Base-by-base conservation (phyloP, 2,329 filamentous ascomycete species). In the Tricladium varicosporioides region DNA sequence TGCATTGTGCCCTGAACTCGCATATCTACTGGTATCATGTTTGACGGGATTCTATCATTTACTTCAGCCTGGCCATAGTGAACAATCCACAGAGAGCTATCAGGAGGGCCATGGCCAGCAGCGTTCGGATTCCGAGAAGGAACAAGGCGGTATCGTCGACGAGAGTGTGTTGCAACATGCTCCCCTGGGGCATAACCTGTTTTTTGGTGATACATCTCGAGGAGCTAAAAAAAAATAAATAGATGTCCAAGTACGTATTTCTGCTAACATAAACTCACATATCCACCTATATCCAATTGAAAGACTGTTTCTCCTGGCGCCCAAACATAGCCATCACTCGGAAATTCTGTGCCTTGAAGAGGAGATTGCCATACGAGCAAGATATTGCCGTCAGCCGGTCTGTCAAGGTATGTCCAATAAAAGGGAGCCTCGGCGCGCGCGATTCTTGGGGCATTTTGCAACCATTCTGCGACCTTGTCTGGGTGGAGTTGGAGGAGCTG, bases 281-380 rank as follows among this genome's bases (percentile, higher is more conserved):
- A 88, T 63, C 86, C 86, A 60, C 79, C 77, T 58, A 85, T 74
- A 54, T 95, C 88, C 60, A 92, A 86, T 61, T 86, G 86, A 65
- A 87, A 93, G 45, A 84, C 83, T 53, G 87, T 81, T 75, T 99
- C 93, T 5, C 84, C 82, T 64, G 92, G 89, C 14, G 86, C 86
- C 92, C 92, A 99, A 15, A 97, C 80, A 71, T 92, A 95, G 48
- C 94, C 94, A 76, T 99, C 93, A 36, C 89, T 96, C 8, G 93
- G 87, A 70, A 92, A 96, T 66, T 86, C 87, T 1, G 82, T 85
- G 3, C 83, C 84, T 54, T 89, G 74, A 57, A 86, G 86, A 52
- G 88, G 78, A 1, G 93, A 89, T 72, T 97, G 92, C 93, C 93
- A 97, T 52, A 89, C 88, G 61, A 97, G 79, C 70, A 94, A 83